Percentiles rank a stretch among this genome's conserved stretches.
These are phyloP conservation scores for Coniophora puteana DNA, from an alignment of 1,284 basidiomycete species.

Conservation along the genomic window DNA sequence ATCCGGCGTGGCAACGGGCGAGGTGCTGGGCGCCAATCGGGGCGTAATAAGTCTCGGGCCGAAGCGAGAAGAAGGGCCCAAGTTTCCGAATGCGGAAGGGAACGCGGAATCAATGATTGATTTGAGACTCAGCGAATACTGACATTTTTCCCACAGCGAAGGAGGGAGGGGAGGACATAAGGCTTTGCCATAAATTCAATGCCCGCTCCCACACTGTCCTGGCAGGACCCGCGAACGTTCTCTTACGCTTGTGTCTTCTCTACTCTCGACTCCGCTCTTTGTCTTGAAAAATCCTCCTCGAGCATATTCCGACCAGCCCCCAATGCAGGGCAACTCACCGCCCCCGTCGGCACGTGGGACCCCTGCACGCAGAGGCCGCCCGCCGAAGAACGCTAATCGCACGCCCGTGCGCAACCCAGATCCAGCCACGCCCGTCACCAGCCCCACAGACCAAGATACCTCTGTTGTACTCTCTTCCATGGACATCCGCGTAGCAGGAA, in stretches of 20 bases:
- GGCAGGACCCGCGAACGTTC: slow-evolving; percentile 14
- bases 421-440: slow-evolving; percentile 21
- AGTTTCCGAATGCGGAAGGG: too few relatives aligned
- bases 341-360: slow-evolving; percentile 17
- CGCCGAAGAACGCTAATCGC: too few relatives aligned
- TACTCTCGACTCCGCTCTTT: slow-evolving; percentile 10
- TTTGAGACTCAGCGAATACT: slow-evolving; percentile 30
- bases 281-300: slow-evolving; percentile 4
- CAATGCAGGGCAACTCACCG: slow-evolving; percentile 14
- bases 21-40: too few relatives aligned
- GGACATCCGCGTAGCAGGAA: slow-evolving; percentile 48
- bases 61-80: too few relatives aligned
- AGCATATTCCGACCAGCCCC: background rate
- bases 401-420: slow-evolving; percentile 17
- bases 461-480: slow-evolving; percentile 48
- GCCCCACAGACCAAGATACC: slow-evolving; percentile 29
- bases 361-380: slow-evolving; percentile 27
- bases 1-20: too few relatives aligned
- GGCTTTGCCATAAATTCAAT: slow-evolving; percentile 36
- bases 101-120: slow-evolving; percentile 13
- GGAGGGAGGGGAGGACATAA: slow-evolving; percentile 31
- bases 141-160: slow-evolving; percentile 27
- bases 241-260: slow-evolving; percentile 15
- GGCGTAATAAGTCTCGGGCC: background rate
- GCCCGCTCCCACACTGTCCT: slow-evolving; percentile 36